Evolutionary conservation across 2,329 filamentous ascomycete genomes (phyloP).

Genomic region (Claviceps sp.): DNA sequence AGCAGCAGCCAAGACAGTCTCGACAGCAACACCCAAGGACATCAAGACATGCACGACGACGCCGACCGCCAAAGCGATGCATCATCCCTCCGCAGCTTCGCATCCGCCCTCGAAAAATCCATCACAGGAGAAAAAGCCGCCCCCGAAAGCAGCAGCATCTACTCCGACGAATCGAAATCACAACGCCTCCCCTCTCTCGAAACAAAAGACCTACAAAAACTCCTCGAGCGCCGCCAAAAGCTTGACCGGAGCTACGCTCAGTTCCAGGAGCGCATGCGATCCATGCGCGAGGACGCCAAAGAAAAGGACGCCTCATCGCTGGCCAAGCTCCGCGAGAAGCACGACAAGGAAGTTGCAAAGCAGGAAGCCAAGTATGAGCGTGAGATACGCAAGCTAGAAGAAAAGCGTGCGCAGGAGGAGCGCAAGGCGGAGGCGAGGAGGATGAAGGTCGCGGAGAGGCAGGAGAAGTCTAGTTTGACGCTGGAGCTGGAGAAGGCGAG

Average conservation of each 20-base stretch:
- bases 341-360: slow-evolving; percentile 49
- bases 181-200: slow-evolving; percentile 25
- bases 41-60: slow-evolving; percentile 12
- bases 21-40: slow-evolving; percentile 13
- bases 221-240: slow-evolving; percentile 45
- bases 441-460: slow-evolving; percentile 38
- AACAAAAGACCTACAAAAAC: slow-evolving; percentile 48
- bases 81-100: slow-evolving; percentile 34
- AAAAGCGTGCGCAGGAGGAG: slow-evolving; percentile 48
- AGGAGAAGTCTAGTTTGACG: slow-evolving; percentile 34
- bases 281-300: slow-evolving; percentile 32
- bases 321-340: slow-evolving; percentile 48
- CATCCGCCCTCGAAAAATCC: slow-evolving; percentile 30
- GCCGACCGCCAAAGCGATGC: slow-evolving; percentile 24
- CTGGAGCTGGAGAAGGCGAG: slow-evolving; percentile 39
- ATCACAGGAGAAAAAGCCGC: slow-evolving; percentile 15
- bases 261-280: slow-evolving; percentile 33
- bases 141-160: slow-evolving; percentile 8
- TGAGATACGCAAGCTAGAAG: slow-evolving; percentile 51
- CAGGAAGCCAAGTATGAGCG: slow-evolving; percentile 52
- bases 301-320: slow-evolving; percentile 36
- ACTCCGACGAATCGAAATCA: slow-evolving; percentile 26
- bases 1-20: slow-evolving; percentile 16
- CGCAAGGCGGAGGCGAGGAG: slow-evolving; percentile 41
- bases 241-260: slow-evolving; percentile 50